Percentiles rank a stretch among this genome's conserved stretches.
These are phyloP conservation scores for Xylaria polymorpha DNA, from an alignment of 2,329 filamentous ascomycete species.

Conservation along the genomic window DNA sequence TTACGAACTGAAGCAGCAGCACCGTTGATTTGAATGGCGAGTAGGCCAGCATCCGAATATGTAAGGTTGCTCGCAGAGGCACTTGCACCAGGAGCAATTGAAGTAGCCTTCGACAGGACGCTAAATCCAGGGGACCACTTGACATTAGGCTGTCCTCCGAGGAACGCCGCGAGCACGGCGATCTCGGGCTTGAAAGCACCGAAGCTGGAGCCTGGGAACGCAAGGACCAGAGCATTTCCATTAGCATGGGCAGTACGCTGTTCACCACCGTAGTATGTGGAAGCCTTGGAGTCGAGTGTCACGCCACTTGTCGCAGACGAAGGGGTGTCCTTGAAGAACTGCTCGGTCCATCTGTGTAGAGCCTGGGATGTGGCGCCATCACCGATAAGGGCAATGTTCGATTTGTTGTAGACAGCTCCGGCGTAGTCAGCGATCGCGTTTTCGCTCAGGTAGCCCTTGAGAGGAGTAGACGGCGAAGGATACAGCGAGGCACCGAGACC, in stretches of 20 bases:
- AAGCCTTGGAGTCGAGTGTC: slow-evolving; percentile 69
- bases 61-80: slow-evolving; percentile 80
- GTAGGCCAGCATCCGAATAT: slow-evolving; percentile 94
- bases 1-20: slow-evolving; percentile 76
- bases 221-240: slow-evolving; percentile 88
- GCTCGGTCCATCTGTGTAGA: slow-evolving; percentile 87
- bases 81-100: slow-evolving; percentile 72
- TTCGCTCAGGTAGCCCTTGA: slow-evolving; percentile 83
- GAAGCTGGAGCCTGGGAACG: slow-evolving; percentile 89
- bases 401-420: slow-evolving; percentile 82
- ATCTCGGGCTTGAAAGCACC: slow-evolving; percentile 88
- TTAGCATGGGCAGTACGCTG: slow-evolving; percentile 82
- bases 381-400: slow-evolving; percentile 90
- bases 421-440: slow-evolving; percentile 81
- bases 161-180: slow-evolving; percentile 85
- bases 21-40: slow-evolving; percentile 85
- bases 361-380: slow-evolving; percentile 83
- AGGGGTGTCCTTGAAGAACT: slow-evolving; percentile 86
- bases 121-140: slow-evolving; percentile 98
- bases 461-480: slow-evolving; percentile 76
- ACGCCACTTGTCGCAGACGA: slow-evolving; percentile 63
- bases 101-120: slow-evolving; percentile 82
- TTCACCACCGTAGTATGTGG: slow-evolving; percentile 95
- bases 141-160: slow-evolving; percentile 90
- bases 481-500: slow-evolving; percentile 85